These are phyloP conservation scores for Blastomyces parvus DNA, from an alignment of 2,329 filamentous ascomycete species.

Conservation along the genomic window DNA sequence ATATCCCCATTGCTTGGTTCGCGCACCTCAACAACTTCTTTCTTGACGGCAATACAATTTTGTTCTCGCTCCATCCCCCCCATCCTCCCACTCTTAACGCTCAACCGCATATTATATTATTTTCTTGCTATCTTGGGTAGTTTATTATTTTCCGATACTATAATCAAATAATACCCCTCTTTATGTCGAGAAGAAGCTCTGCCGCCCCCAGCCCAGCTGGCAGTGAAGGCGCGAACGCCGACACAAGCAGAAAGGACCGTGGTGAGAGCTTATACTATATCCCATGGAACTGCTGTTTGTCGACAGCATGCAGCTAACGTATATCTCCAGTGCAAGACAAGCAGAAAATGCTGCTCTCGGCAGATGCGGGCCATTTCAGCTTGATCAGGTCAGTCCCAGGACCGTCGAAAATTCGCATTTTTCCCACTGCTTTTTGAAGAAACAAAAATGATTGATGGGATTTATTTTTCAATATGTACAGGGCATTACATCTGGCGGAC, in stretches of 20 bases:
- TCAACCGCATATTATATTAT: constrained; percentile 10
- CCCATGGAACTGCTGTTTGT: background rate
- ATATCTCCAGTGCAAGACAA: constrained; percentile 36
- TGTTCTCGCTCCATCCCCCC: background rate
- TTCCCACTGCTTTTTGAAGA: background rate
- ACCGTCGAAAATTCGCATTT: background rate
- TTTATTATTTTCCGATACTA: background rate
- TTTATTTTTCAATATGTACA: constrained; percentile 16
- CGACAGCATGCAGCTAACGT: constrained; percentile 14
- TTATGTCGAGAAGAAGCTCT: constrained; percentile 33
- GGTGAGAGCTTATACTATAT: constrained; percentile 11
- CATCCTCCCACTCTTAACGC: constrained; percentile 9
- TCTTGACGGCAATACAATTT: background rate
- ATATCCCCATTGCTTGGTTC: background rate
- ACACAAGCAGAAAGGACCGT: constrained; percentile 9
- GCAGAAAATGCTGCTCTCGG: constrained; percentile 41
- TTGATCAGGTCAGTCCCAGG: constrained; percentile 36
- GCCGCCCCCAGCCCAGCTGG: constrained; percentile 13
- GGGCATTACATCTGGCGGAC: constrained; percentile 43
- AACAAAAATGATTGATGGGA: background rate
- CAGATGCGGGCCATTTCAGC: constrained; percentile 43
- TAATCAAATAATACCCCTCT: background rate
- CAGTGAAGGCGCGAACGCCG: background rate
- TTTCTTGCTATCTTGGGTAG: constrained; percentile 11
- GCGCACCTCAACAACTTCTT: constrained; percentile 1